Evolutionary conservation across 192 early-diverging fungal species (phyloP).

Genomic region (Gigaspora rosea): DNA sequence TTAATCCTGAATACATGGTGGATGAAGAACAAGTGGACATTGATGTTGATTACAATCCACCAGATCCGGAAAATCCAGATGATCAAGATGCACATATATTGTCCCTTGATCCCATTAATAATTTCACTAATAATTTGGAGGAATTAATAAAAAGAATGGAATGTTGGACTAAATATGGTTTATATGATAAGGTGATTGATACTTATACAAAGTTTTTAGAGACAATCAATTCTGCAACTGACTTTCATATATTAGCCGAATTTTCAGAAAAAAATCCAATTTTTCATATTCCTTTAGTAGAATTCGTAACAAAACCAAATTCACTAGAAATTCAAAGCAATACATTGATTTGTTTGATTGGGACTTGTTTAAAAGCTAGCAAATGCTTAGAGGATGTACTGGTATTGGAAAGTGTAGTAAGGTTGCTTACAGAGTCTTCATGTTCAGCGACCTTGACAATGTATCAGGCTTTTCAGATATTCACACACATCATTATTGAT

Average conservation of each 20-base stretch:
- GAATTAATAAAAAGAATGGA: background rate
- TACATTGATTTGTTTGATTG: background rate
- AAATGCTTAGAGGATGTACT: background rate
- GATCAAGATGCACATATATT: background rate
- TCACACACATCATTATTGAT: background rate
- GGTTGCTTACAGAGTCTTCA: background rate
- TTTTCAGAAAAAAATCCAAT: slow-evolving; percentile 2
- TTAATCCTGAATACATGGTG: background rate
- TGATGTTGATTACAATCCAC: background rate
- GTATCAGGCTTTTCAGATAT: background rate
- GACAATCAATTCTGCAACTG: background rate
- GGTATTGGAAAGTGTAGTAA: background rate
- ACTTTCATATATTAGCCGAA: background rate
- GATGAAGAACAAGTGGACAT: background rate
- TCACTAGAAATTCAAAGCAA: background rate
- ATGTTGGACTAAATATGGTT: slow-evolving; percentile 3
- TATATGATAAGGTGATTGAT: background rate
- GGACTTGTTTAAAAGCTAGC: background rate
- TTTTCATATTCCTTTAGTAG: background rate
- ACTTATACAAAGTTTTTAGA: background rate
- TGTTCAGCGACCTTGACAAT: background rate
- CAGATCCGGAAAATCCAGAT: background rate
- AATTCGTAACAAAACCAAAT: background rate
- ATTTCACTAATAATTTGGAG: background rate
- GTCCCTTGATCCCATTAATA: background rate